Evolutionary conservation across 2,329 filamentous ascomycete genomes (phyloP).

Genomic region (Parastagonospora avenae): DNA sequence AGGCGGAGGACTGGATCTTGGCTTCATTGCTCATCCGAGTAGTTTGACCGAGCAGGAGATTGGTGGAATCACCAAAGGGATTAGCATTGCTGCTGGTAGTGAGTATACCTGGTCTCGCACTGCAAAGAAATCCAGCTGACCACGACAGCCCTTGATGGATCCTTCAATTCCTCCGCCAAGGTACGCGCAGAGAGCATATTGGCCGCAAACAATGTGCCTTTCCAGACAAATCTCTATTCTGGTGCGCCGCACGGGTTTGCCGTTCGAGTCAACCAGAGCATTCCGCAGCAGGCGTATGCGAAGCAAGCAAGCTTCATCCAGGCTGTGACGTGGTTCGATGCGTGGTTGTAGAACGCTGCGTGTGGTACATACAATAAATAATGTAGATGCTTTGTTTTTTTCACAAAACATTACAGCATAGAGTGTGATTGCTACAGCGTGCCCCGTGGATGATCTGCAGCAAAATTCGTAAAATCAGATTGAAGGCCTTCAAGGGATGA

Average conservation of each 20-base stretch:
- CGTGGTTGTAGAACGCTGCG: constrained; percentile 28
- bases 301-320: constrained; percentile 45
- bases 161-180: constrained; percentile 23
- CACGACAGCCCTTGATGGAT: constrained; percentile 26
- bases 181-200: constrained; percentile 32
- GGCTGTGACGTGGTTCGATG: constrained; percentile 46
- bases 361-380: too few species aligned
- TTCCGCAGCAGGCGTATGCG: constrained; percentile 40
- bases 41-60: constrained; percentile 71
- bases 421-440: too few species aligned
- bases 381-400: too few species aligned
- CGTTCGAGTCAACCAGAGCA: constrained; percentile 36
- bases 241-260: constrained; percentile 44
- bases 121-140: constrained; percentile 4
- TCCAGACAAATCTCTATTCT: constrained; percentile 39
- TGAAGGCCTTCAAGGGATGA: too few species aligned
- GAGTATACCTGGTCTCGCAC: constrained; percentile 25
- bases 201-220: constrained; percentile 34
- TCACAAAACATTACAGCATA: too few species aligned
- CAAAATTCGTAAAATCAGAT: too few species aligned
- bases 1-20: constrained; percentile 62
- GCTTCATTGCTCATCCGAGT: constrained; percentile 73
- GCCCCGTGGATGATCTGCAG: too few species aligned
- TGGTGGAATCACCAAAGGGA: constrained; percentile 64
- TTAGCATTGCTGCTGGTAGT: constrained; percentile 68